A percentile compares a stretch with the other conserved stretches of the same genome.
Conservation (phyloP, 73 alveolate genomes). For the Tetrahymena borealis region DNA sequence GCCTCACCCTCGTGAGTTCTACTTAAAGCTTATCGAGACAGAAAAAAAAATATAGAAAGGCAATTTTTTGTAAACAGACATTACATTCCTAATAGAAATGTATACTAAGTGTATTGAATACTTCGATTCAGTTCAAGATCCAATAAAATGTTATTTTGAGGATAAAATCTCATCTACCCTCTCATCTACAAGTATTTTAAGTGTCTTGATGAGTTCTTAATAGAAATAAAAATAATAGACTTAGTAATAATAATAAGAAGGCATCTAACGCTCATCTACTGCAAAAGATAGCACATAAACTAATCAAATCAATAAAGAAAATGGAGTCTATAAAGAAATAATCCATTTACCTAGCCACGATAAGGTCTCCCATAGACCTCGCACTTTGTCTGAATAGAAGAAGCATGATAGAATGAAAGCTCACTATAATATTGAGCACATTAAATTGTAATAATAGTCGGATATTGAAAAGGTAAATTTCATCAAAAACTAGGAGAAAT, state of each 20-base stretch:
- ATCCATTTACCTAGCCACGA: neutral
- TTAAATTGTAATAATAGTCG: neutral
- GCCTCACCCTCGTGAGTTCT: neutral
- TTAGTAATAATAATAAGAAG: neutral
- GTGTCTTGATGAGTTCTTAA: neutral
- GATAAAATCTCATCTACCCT: neutral
- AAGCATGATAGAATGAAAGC: constrained; percentile 1
- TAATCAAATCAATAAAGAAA: neutral
- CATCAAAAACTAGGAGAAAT: neutral
- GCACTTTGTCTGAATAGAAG: neutral
- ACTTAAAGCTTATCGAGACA: neutral
- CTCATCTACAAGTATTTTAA: neutral
- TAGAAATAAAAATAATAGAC: neutral
- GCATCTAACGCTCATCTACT: neutral
- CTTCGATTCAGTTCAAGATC: neutral
- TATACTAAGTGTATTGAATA: neutral
- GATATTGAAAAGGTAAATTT: neutral
- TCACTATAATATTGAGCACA: neutral
- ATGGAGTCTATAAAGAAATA: neutral
- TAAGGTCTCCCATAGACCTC: neutral
- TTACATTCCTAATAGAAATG: neutral
- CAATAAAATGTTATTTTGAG: neutral
- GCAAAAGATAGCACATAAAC: neutral
- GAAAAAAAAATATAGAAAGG: neutral
- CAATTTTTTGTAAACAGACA: neutral